Conservation (phyloP, 306 rosid genomes). For the Quercus wislizeni region DNA sequence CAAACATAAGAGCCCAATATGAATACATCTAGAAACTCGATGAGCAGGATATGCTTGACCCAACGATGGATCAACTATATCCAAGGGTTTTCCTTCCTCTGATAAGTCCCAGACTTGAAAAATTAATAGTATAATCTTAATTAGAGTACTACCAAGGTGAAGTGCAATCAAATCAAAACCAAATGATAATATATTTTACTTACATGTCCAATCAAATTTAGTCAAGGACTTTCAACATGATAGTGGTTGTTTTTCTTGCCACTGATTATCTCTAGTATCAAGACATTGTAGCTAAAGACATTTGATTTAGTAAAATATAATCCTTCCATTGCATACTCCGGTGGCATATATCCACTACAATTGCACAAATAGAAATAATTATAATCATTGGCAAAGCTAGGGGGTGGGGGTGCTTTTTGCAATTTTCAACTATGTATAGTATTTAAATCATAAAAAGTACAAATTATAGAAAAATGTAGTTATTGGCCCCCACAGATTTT, state of each 20-base stretch:
- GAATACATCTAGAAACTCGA: slow-evolving; percentile 22
- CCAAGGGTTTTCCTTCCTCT: slow-evolving; percentile 39
- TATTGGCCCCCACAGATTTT: no score
- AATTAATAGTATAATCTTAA: background rate
- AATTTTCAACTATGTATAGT: no score
- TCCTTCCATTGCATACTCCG: slow-evolving; percentile 39
- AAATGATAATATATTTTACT: slow-evolving; percentile 10
- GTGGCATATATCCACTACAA: slow-evolving; percentile 31
- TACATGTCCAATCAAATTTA: slow-evolving; percentile 45
- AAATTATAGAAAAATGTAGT: no score
- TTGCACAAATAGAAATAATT: background rate
- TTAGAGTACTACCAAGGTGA: background rate
- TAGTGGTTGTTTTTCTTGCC: slow-evolving; percentile 34
- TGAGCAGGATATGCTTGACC: slow-evolving; percentile 2
- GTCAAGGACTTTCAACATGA: background rate
- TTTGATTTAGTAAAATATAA: slow-evolving; percentile 32
- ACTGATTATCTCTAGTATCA: slow-evolving; percentile 31
- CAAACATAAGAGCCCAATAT: slow-evolving; percentile 35
- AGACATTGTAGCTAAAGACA: slow-evolving; percentile 38
- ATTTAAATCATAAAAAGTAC: no score
- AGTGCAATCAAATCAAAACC: background rate
- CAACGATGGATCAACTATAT: slow-evolving; percentile 36
- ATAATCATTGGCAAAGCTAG: no score
- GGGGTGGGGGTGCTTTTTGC: no score
- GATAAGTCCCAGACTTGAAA: slow-evolving; percentile 54